Evolutionary conservation across 495 filamentous ascomycete species (phyloP).

Genomic region (Massariosphaeria phaeospora): DNA sequence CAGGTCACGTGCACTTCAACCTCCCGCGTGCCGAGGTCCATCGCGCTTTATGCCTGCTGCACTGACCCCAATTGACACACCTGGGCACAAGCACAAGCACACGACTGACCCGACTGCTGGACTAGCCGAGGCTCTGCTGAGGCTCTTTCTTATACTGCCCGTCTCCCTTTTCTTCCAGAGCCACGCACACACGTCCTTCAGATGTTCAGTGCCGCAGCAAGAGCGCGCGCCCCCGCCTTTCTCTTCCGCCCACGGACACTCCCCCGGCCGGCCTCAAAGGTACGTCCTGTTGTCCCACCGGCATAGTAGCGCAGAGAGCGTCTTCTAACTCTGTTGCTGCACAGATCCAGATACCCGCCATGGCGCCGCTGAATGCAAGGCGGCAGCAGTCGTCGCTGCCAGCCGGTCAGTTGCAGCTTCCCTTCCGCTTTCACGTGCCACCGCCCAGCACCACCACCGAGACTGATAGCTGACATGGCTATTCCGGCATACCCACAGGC

Average conservation of each 20-base stretch:
- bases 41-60: background rate
- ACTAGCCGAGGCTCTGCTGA: slow-evolving; percentile 14
- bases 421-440: slow-evolving; percentile 29
- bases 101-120: background rate
- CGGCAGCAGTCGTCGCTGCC: slow-evolving; percentile 58
- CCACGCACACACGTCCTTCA: background rate
- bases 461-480: slow-evolving; percentile 11
- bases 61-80: background rate
- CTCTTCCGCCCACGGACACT: slow-evolving; percentile 23
- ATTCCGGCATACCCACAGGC: slow-evolving; percentile 53
- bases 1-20: too few species aligned
- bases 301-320: background rate
- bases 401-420: slow-evolving; percentile 48
- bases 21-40: slow-evolving; percentile 11
- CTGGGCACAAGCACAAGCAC: background rate
- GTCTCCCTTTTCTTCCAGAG: background rate
- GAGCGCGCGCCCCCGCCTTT: slow-evolving; percentile 32
- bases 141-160: background rate
- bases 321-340: slow-evolving; percentile 8
- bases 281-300: background rate
- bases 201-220: slow-evolving; percentile 37
- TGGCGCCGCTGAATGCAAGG: slow-evolving; percentile 50
- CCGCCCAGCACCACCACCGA: background rate
- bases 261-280: slow-evolving; percentile 20
- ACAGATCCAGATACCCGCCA: slow-evolving; percentile 38